Base-by-base conservation (phyloP, 2,329 filamentous ascomycete species). In the Colletotrichum sp. region DNA sequence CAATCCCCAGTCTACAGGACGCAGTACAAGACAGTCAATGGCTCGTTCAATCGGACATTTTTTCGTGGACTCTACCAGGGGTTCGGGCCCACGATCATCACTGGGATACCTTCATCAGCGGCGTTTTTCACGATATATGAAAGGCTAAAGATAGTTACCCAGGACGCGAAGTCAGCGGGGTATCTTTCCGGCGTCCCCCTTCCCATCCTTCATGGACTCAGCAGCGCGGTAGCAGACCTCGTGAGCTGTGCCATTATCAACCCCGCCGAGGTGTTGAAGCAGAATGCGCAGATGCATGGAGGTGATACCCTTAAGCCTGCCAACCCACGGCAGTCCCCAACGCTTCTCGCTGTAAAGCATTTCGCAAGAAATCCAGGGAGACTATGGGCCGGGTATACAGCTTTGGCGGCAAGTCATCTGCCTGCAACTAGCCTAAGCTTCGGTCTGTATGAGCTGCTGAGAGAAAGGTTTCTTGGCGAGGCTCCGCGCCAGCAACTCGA, bases 81-180 rank as follows among this genome's bases (percentile, higher is more conserved):
- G 26, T 79, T 79, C 34, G 78, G 78, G 9, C 77, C 78, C 7
- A 79, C 78, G 1, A 55, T 79, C 16, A 28, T 79, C 16, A 71
- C 74, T 2, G 77, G 78, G 6, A 65, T 79, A 21, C 78, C 78
- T 3, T 64, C 77, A 13, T 74, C 78, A 4, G 74, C 69, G 16
- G 76, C 78, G 26, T 79, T 79, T 62, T 79, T 79, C 77, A 74
- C 69, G 2, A 71, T 76, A 39, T 79, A 79, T 62, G 78, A 79
- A 63, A 74, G 76, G 4, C 36, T 77, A 24, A 77, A 77, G 63
- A 18, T 24, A n/a, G 60, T 39, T 26, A 36, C 76, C 4, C 49
- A 32, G 10, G n/a, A 72, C 21, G 36, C 64, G 21, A 57, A 68
- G 28, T 49, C 62, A 7, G 68, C 64, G 3, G 72, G 75, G 1